These are phyloP conservation scores for Podospora fimiseda DNA, from an alignment of 495 filamentous ascomycete genomes.

Conservation along the genomic window DNA sequence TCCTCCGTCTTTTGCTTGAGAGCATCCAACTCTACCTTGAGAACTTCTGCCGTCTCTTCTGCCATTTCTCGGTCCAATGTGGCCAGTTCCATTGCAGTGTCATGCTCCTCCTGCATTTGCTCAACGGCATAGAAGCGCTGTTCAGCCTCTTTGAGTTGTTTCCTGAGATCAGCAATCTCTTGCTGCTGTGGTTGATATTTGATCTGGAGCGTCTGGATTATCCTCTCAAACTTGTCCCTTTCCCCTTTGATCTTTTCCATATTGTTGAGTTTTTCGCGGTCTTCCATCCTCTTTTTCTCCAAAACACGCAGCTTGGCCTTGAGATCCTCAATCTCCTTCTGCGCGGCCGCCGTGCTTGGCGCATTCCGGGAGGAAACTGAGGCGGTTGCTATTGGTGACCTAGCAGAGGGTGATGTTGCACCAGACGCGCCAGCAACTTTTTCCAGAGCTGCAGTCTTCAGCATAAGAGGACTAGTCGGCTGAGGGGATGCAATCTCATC, in stretches of 20 bases:
- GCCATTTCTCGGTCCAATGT: conserved; percentile 93
- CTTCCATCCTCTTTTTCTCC: conserved; percentile 76
- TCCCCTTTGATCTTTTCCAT: conserved; percentile 74
- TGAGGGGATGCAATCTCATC: conserved; percentile 37
- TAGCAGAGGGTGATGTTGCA: conserved; percentile 23
- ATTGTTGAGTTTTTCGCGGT: conserved; percentile 77
- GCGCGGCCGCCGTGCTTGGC: conserved; percentile 38
- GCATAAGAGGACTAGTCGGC: conserved; percentile 40
- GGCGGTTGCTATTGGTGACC: conserved; percentile 11
- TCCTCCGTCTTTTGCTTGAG: conserved; percentile 73
- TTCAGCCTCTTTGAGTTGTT: conserved; percentile 70
- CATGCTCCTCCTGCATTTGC: conserved; percentile 70
- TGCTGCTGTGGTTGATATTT: conserved; percentile 85
- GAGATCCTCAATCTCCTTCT: conserved; percentile 69
- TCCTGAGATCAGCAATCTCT: conserved; percentile 69
- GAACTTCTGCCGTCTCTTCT: conserved; percentile 78
- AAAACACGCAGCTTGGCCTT: conserved; percentile 71
- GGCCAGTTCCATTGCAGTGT: conserved; percentile 78
- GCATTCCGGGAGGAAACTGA: conserved; percentile 9
- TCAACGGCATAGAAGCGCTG: conserved; percentile 62
- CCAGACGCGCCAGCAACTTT: conserved; percentile 36
- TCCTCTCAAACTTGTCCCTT: conserved; percentile 75
- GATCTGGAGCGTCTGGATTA: conserved; percentile 85
- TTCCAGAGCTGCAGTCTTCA: conserved; percentile 39
- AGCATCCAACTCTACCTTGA: conserved; percentile 73